Conservation (phyloP, 2,329 filamentous ascomycete species). For the Claviceps sp. region DNA sequence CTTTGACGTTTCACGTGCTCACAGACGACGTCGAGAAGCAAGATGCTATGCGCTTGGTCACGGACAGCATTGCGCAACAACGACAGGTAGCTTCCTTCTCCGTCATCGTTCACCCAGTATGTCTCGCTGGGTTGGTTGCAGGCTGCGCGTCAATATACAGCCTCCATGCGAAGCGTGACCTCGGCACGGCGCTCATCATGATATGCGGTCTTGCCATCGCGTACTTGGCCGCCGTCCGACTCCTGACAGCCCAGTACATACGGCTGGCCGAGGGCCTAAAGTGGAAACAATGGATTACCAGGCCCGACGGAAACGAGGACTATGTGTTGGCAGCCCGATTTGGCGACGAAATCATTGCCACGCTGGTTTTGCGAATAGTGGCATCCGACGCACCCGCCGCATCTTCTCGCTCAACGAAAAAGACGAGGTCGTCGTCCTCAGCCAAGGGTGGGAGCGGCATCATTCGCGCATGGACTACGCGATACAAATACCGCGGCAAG, state of each 20-base stretch:
- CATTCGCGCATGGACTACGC: constrained; percentile 72
- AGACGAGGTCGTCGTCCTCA: constrained; percentile 1
- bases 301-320: constrained; percentile 28
- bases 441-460: constrained; percentile 42
- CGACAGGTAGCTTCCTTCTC: constrained; percentile 51
- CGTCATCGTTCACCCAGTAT: constrained; percentile 49
- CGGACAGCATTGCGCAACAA: constrained; percentile 74
- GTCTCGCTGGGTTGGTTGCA: constrained; percentile 30
- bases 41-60: constrained; percentile 57
- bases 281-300: constrained; percentile 44
- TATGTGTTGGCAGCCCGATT: constrained; percentile 49
- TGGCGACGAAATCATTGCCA: constrained; percentile 54
- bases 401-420: background rate
- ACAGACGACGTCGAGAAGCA: constrained; percentile 43
- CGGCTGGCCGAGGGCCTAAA: constrained; percentile 46
- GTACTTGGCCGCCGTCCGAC: constrained; percentile 47
- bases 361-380: constrained; percentile 53
- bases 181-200: constrained; percentile 40
- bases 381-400: background rate
- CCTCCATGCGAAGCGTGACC: constrained; percentile 27
- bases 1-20: constrained; percentile 46
- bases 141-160: constrained; percentile 28
- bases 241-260: constrained; percentile 48
- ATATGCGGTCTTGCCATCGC: constrained; percentile 47
- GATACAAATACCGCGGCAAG: constrained; percentile 50